Evolutionary conservation across 2,329 filamentous ascomycete genomes (phyloP).

Genomic region (Beauveria australis): DNA sequence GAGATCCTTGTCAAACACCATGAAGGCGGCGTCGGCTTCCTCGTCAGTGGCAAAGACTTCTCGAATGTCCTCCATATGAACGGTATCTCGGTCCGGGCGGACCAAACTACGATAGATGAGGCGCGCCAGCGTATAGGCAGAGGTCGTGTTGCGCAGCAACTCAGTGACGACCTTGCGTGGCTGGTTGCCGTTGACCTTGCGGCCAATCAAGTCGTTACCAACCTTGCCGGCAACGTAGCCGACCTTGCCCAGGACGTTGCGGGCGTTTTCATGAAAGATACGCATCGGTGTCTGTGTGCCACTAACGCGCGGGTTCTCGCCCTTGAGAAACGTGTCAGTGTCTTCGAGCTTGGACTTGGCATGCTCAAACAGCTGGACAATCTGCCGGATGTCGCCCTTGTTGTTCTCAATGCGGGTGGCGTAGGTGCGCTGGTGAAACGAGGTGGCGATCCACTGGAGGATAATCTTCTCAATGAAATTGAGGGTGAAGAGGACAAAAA

Average conservation of each 20-base stretch:
- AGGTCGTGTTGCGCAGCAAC: slow-evolving; percentile 61
- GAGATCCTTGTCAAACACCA: slow-evolving; percentile 91
- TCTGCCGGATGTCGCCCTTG: slow-evolving; percentile 71
- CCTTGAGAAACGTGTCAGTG: slow-evolving; percentile 42
- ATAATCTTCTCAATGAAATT: slow-evolving; percentile 90
- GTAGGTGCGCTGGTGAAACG: slow-evolving; percentile 87
- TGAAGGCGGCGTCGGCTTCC: slow-evolving; percentile 81
- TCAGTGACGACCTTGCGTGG: slow-evolving; percentile 78
- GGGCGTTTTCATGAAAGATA: slow-evolving; percentile 65
- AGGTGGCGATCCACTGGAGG: slow-evolving; percentile 89
- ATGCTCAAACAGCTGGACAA: slow-evolving; percentile 55
- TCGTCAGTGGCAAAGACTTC: slow-evolving; percentile 73
- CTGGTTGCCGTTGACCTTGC: slow-evolving; percentile 61
- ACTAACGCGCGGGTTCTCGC: slow-evolving; percentile 33
- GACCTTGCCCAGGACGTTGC: slow-evolving; percentile 67
- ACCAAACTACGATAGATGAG: slow-evolving; percentile 83
- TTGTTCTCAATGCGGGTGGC: slow-evolving; percentile 85
- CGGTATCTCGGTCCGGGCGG: slow-evolving; percentile 64
- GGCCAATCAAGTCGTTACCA: slow-evolving; percentile 86
- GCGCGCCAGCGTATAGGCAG: slow-evolving; percentile 76
- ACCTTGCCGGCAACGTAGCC: slow-evolving; percentile 79
- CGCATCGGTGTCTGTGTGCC: slow-evolving; percentile 68
- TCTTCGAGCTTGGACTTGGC: slow-evolving; percentile 64
- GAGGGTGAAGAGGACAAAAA: slow-evolving; percentile 72
- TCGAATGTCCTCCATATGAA: slow-evolving; percentile 69